phyloP scores from a whole-genome alignment of 1,284 basidiomycete genomes.

The Fomitopsis betulina region DNA sequence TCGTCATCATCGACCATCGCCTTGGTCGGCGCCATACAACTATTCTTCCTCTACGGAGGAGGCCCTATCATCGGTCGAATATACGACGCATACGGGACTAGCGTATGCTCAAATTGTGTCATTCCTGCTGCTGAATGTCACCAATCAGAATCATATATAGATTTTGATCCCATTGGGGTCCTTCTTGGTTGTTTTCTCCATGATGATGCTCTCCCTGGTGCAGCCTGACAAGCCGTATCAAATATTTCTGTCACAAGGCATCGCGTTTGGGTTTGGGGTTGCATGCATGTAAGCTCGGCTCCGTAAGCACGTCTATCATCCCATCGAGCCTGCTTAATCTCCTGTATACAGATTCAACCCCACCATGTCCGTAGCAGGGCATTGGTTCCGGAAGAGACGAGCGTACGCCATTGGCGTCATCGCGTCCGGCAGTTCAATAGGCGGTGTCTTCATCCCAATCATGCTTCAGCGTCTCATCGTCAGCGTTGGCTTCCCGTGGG shows the following conservation, averaged over 20 bases:
- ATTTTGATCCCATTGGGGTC: conserved; percentile 28
- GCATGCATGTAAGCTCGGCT: conserved; percentile 25
- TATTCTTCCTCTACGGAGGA: conserved; percentile 34
- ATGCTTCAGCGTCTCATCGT: conserved; percentile 54
- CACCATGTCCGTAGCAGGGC: conserved; percentile 42
- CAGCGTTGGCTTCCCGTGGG: conserved; percentile 56
- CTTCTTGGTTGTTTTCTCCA: conserved; percentile 26
- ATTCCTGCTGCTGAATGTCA: neutral
- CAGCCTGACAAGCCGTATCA: conserved; percentile 30
- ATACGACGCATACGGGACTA: conserved; percentile 33
- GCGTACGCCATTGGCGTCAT: conserved; percentile 47
- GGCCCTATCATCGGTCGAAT: conserved; percentile 28
- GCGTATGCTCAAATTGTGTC: conserved; percentile 6
- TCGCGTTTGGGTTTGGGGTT: conserved; percentile 30
- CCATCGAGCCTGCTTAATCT: conserved; percentile 11
- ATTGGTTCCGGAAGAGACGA: conserved; percentile 42
- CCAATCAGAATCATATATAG: conserved; percentile 7
- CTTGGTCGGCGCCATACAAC: conserved; percentile 40
- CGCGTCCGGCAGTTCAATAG: conserved; percentile 35
- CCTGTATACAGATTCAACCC: conserved; percentile 34
- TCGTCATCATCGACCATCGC: conserved; percentile 35
- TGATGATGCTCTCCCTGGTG: conserved; percentile 33
- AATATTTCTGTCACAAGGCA: conserved; percentile 32
- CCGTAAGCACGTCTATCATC: neutral
- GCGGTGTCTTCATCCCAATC: conserved; percentile 62